Evolutionary conservation across 495 filamentous ascomycete species (phyloP).

Genomic region (Evernia prunastri): DNA sequence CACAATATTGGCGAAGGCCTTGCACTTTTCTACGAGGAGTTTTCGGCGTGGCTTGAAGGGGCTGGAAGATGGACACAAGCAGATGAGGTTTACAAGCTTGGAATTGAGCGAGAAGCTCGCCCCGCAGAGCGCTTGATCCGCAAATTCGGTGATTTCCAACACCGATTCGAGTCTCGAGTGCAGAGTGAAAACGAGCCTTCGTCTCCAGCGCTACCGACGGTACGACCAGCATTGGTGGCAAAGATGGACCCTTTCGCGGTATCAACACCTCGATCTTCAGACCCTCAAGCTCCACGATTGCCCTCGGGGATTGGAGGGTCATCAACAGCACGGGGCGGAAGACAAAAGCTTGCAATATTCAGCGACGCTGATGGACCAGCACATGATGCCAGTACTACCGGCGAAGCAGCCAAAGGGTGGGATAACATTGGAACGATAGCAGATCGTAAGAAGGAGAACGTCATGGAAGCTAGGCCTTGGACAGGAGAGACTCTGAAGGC

Average conservation of each 20-base stretch:
- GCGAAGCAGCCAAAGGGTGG: conserved; percentile 63
- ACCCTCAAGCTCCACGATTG: conserved; percentile 61
- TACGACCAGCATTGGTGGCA: conserved; percentile 76
- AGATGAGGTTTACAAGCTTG: conserved; percentile 84
- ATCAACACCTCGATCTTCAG: conserved; percentile 36
- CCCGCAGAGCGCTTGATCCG: conserved; percentile 72
- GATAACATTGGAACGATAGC: conserved; percentile 79
- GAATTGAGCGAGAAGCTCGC: conserved; percentile 80
- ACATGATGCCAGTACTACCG: conserved; percentile 37
- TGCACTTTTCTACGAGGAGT: conserved; percentile 96
- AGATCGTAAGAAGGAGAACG: conserved; percentile 92
- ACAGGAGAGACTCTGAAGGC: conserved; percentile 84
- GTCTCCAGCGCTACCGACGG: conserved; percentile 77
- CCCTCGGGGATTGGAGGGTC: conserved; percentile 39
- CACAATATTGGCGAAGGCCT: conserved; percentile 81
- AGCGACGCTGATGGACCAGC: conserved; percentile 60
- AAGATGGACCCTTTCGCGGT: conserved; percentile 75
- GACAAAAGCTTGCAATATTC: conserved; percentile 87
- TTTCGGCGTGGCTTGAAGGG: conserved; percentile 83
- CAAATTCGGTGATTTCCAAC: conserved; percentile 86
- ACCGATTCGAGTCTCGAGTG: conserved; percentile 58
- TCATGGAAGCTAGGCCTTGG: conserved; percentile 81
- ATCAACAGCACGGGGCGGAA: conserved; percentile 53
- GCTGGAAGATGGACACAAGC: conserved; percentile 85
- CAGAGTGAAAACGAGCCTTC: conserved; percentile 58